Evolutionary conservation across 1,284 basidiomycete species (phyloP).

Genomic region (Retiboletus flavoniger): DNA sequence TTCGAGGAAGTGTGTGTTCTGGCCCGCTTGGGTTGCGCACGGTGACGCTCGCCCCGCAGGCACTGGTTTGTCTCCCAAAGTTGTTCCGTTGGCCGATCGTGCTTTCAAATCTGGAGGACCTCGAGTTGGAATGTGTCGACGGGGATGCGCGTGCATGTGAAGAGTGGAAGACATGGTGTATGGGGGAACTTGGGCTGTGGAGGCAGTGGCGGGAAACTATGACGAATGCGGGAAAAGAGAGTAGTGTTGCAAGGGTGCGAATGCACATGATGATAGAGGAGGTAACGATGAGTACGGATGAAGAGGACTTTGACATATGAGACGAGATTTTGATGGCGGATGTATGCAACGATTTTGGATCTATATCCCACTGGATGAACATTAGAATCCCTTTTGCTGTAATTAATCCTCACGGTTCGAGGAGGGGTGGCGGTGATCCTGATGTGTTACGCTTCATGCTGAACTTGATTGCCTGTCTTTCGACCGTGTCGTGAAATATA

Average conservation of each 20-base stretch:
- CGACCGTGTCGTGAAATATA: not conserved
- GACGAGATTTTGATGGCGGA: not conserved
- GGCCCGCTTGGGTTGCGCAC: slow-evolving; percentile 14
- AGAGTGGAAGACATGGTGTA: slow-evolving; percentile 13
- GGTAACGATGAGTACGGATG: not conserved
- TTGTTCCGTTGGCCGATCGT: slow-evolving; percentile 8
- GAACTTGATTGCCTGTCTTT: not conserved
- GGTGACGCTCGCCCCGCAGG: slow-evolving; percentile 16
- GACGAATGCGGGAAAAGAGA: not conserved
- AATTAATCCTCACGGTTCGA: not conserved
- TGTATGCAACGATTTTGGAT: not conserved
- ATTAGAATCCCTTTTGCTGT: not conserved
- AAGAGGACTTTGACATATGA: not conserved
- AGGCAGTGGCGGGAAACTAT: slow-evolving; percentile 4
- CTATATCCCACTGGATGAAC: not conserved
- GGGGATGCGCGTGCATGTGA: not conserved
- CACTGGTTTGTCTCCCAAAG: slow-evolving; percentile 10
- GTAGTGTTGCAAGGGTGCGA: not conserved
- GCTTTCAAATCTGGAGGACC: slow-evolving; percentile 10
- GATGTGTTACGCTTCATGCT: not conserved
- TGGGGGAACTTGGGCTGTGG: slow-evolving; percentile 16
- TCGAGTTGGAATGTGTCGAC: slow-evolving; percentile 20
- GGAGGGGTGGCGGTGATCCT: not conserved
- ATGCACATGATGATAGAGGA: slow-evolving; percentile 2
- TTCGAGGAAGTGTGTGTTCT: slow-evolving; percentile 17